These are phyloP conservation scores for Rhizopogon roseolus DNA, from an alignment of 768 basidiomycete genomes.

Conservation along the genomic window DNA sequence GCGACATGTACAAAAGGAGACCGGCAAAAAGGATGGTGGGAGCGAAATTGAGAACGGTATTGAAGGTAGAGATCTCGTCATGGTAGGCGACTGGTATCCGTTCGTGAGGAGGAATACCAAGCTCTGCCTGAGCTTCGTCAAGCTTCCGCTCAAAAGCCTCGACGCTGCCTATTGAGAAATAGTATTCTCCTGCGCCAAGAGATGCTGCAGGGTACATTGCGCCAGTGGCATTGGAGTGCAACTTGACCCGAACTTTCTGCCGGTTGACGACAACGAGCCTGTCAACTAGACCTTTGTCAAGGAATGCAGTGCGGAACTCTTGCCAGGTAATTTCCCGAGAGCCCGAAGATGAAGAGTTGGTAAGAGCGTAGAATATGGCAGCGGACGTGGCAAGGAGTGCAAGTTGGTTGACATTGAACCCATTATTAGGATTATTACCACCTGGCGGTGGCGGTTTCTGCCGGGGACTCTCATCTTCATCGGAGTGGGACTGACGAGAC, in stretches of 20 bases:
- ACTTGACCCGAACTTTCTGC: conserved; percentile 83
- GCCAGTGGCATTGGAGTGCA: conserved; percentile 86
- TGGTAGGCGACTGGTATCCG: conserved; percentile 96
- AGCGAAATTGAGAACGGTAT: conserved; percentile 83
- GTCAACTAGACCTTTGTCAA: conserved; percentile 94
- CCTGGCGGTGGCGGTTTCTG: conserved; percentile 48
- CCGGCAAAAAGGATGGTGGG: conserved; percentile 93
- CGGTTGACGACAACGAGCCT: conserved; percentile 91
- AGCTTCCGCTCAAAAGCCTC: conserved; percentile 96
- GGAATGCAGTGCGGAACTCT: conserved; percentile 95
- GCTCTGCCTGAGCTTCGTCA: conserved; percentile 88
- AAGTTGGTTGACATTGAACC: conserved; percentile 52
- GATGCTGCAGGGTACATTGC: conserved; percentile 64
- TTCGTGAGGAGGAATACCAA: conserved; percentile 88
- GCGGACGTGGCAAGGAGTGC: conserved; percentile 54
- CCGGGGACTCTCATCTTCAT: conserved; percentile 28
- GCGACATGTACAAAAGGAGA: conserved; percentile 83
- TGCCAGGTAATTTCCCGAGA: conserved; percentile 98
- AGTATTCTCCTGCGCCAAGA: conserved; percentile 60
- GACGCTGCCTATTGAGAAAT: conserved; percentile 96
- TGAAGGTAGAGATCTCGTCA: conserved; percentile 85
- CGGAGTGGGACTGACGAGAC: conserved; percentile 21
- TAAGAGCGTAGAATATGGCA: conserved; percentile 62
- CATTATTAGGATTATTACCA: conserved; percentile 38
- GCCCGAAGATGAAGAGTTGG: conserved; percentile 38